Evolutionary conservation across 352 stramenopile species (phyloP), one percentile per base, ranked within the genome.

Genomic region (Thraustotheca clavata): DNA sequence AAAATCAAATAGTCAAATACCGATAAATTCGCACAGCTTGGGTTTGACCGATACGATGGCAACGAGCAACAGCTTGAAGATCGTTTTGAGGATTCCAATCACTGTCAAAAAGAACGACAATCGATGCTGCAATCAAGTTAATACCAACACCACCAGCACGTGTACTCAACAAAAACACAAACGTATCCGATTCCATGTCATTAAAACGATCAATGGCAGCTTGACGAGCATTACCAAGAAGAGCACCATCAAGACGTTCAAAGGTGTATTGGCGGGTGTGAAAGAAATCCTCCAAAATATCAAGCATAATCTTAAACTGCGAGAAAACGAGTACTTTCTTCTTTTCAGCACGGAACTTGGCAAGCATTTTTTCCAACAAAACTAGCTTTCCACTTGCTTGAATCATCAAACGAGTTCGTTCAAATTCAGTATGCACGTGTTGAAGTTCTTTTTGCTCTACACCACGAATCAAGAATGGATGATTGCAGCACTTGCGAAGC

Each of bases 31-130:
- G 97, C 35, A 99, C 97, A 34, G 97, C 96, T 69, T 99, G 98
- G 0, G 96, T 99, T 73, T 99, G 97, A 6, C 98, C 98, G 66
- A 99, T 99, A 72, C 98, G 91, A 76, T 99, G 98, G 65, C 96
- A 99, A 65, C 97, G 93, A 7, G 97, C 97, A 52, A 97, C 96
- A 24, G 94, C 94, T 74, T 99, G 96, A 24, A 99, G 79, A 73
- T 99, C 96, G 73, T 99, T 99, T 73, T 99, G 96, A 47, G 96
- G 96, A 67, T 99, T 99, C 96, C 96, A 99, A 72, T 99, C 96
- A 65, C 86, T 96, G 68, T 99, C 96, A 69, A 88, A 91, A 39
- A 94, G 68, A 60, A 92, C 90, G 43, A 93, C 84, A 6, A 93
- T 82, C 5, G 80, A 91, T 4, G 83, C 88, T 70, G 89, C 78